Percentiles rank a stretch among this genome's conserved stretches.
These are phyloP conservation scores for Dothideomycetes sp. DNA, from an alignment of 2,329 filamentous ascomycete species.

Conservation along the genomic window DNA sequence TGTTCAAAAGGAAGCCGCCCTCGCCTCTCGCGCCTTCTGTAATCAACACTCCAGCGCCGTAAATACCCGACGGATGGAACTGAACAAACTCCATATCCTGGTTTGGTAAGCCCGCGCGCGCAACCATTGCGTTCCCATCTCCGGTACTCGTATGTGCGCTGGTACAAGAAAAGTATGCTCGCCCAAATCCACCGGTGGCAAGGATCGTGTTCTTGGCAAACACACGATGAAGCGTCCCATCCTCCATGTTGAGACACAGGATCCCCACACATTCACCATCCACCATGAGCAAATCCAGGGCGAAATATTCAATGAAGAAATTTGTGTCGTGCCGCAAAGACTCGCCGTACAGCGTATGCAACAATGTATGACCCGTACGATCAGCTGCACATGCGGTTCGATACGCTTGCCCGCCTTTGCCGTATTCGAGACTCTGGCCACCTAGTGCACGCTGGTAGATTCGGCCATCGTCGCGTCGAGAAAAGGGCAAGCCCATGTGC, in stretches of 20 bases:
- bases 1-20: slow-evolving; percentile 95
- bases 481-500: slow-evolving; percentile 45
- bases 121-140: slow-evolving; percentile 99
- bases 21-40: slow-evolving; percentile 97
- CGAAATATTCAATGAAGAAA: slow-evolving; percentile 42
- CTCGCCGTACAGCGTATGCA: slow-evolving; percentile 41
- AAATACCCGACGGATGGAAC: slow-evolving; percentile 98
- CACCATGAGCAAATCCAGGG: slow-evolving; percentile 37
- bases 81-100: slow-evolving; percentile 99
- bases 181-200: slow-evolving; percentile 93
- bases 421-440: slow-evolving; percentile 36
- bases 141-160: slow-evolving; percentile 97
- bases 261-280: slow-evolving; percentile 22
- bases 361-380: slow-evolving; percentile 38
- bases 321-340: slow-evolving; percentile 28
- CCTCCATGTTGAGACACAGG: slow-evolving; percentile 68
- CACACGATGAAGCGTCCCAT: slow-evolving; percentile 95
- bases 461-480: slow-evolving; percentile 32
- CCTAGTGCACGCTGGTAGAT: slow-evolving; percentile 40
- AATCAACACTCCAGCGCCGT: slow-evolving; percentile 94
- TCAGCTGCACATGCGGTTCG: slow-evolving; percentile 35
- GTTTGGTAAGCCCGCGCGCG: slow-evolving; percentile 92
- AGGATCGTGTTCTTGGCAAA: slow-evolving; percentile 92
- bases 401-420: slow-evolving; percentile 39
- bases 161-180: slow-evolving; percentile 96